phyloP scores from a whole-genome alignment of 148 eudicot species.

The Gaultheria prostrata region DNA sequence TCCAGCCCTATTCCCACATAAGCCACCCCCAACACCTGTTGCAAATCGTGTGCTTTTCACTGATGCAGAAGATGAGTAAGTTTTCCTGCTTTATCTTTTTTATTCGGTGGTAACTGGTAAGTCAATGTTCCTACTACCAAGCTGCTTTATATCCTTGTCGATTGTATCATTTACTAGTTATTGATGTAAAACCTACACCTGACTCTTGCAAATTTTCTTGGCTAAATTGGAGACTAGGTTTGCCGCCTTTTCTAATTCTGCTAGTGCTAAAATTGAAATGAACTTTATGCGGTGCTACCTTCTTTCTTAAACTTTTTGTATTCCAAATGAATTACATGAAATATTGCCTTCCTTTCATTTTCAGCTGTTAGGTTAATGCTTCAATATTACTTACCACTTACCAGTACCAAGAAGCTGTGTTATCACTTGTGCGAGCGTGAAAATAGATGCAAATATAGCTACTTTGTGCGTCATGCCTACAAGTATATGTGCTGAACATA shows the following conservation, averaged over 20 bases:
- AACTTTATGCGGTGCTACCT: slow-evolving; percentile 1
- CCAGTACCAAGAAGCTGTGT: background rate
- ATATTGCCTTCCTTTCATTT: background rate
- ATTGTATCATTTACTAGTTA: background rate
- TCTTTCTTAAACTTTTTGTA: background rate
- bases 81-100: slow-evolving; percentile 13
- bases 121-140: background rate
- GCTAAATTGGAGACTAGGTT: background rate
- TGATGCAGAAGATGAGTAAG: slow-evolving; percentile 95
- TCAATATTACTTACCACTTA: background rate
- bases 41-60: slow-evolving; percentile 88
- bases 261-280: background rate
- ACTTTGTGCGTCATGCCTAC: background rate
- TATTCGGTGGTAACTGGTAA: background rate
- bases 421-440: background rate
- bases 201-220: background rate
- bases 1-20: slow-evolving; percentile 78
- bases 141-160: background rate
- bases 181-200: background rate
- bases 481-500: background rate
- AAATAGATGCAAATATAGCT: background rate
- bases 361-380: background rate
- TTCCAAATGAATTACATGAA: background rate
- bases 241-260: background rate
- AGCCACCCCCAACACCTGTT: slow-evolving; percentile 70